Percentiles rank a stretch among this genome's conserved stretches.
Conservation (phyloP, 1,284 basidiomycete genomes). For the Ceratobasidium sp. region DNA sequence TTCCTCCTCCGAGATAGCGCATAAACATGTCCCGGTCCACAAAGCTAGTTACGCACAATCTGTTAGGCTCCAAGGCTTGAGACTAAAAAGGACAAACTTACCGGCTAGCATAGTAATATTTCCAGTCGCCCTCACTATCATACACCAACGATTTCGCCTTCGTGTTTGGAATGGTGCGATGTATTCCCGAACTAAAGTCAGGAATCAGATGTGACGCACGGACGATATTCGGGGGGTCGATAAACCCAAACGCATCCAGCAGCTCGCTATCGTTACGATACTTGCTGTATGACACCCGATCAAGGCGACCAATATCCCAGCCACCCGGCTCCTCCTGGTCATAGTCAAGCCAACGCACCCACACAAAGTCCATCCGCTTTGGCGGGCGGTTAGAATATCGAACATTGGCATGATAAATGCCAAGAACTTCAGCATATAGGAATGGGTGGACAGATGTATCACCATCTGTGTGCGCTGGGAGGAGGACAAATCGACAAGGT, state of each 20-base stretch:
- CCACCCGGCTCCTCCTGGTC: background rate
- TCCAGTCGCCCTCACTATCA: constrained; percentile 47
- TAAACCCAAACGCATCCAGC: constrained; percentile 43
- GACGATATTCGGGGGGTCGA: constrained; percentile 16
- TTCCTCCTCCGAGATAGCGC: constrained; percentile 52
- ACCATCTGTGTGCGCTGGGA: constrained; percentile 25
- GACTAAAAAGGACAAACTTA: constrained; percentile 39
- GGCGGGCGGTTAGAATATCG: background rate
- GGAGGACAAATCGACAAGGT: constrained; percentile 30
- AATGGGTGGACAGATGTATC: constrained; percentile 25
- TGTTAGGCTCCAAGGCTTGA: too few relatives aligned
- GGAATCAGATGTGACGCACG: constrained; percentile 31
- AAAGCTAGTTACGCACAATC: constrained; percentile 47
- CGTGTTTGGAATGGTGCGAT: background rate
- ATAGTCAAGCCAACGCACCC: constrained; percentile 54
- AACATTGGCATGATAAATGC: constrained; percentile 47
- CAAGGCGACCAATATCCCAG: constrained; percentile 24
- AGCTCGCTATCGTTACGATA: constrained; percentile 13
- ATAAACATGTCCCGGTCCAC: constrained; percentile 55
- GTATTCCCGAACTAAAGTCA: constrained; percentile 38
- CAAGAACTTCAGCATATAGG: constrained; percentile 49
- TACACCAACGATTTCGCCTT: background rate
- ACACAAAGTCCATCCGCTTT: constrained; percentile 52
- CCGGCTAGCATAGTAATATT: constrained; percentile 51
- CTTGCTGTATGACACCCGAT: background rate